A percentile compares a stretch with the other conserved stretches of the same genome.
Conservation (phyloP, 345 rosid species). For the Lumnitzera racemosa region DNA sequence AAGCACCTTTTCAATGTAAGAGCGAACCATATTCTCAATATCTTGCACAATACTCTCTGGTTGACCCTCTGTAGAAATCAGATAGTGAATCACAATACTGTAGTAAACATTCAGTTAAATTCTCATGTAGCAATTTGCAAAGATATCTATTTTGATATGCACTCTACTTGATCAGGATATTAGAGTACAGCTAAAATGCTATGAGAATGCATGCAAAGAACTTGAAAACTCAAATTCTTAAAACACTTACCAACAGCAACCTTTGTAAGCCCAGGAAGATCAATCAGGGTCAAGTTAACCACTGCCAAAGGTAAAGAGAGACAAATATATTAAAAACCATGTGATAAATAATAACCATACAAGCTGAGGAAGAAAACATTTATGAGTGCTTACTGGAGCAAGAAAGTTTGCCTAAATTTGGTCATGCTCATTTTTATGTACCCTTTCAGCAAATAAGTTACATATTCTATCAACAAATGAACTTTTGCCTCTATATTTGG, state of each 20-base stretch:
- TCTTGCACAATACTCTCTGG: slow-evolving; percentile 90
- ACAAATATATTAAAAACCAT: background rate
- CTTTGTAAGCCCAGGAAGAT: slow-evolving; percentile 99
- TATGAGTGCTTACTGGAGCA: too few relatives aligned
- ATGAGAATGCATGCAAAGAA: background rate
- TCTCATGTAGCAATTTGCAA: background rate
- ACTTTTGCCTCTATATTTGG: too few relatives aligned
- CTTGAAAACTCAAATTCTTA: background rate
- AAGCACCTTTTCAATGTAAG: slow-evolving; percentile 92
- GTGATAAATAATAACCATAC: too few relatives aligned
- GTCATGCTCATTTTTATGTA: too few relatives aligned
- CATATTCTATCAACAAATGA: too few relatives aligned
- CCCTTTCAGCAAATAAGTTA: too few relatives aligned
- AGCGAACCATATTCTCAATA: slow-evolving; percentile 97
- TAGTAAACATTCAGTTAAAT: background rate
- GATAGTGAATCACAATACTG: slow-evolving; percentile 4
- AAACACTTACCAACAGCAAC: slow-evolving; percentile 86
- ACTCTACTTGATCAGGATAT: too few relatives aligned
- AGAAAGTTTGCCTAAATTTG: too few relatives aligned
- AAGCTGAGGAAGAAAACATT: too few relatives aligned
- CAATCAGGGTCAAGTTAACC: slow-evolving; percentile 93
- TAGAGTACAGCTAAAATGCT: too few relatives aligned
- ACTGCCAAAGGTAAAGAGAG: slow-evolving; percentile 44
- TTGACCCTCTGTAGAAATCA: slow-evolving; percentile 76
- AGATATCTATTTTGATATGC: too few relatives aligned